Percentiles rank a stretch among this genome's conserved stretches.
Conservation (phyloP, 1,284 basidiomycete genomes). For the Pseudozyma hubeiensis region DNA sequence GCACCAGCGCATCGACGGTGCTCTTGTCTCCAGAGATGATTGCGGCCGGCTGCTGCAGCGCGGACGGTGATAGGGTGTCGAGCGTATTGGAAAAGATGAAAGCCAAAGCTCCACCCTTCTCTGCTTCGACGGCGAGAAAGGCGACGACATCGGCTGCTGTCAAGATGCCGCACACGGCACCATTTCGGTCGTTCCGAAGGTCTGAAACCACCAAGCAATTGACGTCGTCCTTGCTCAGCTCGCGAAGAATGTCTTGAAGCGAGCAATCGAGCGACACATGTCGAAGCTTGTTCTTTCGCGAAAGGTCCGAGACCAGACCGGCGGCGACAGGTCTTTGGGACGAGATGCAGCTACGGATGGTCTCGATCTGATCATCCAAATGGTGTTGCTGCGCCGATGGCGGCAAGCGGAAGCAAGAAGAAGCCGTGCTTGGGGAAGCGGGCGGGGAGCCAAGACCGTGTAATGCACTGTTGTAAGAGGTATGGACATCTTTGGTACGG, state of each 20-base stretch:
- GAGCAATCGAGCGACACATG: slow-evolving; percentile 22
- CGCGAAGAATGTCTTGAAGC: slow-evolving; percentile 17
- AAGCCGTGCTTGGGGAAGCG: slow-evolving; percentile 18
- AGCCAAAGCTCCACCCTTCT: slow-evolving; percentile 16
- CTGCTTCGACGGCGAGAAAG: slow-evolving; percentile 31
- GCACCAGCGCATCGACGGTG: slow-evolving; percentile 40
- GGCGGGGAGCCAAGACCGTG: slow-evolving; percentile 32
- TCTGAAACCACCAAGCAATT: slow-evolving; percentile 31
- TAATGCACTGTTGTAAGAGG: background rate
- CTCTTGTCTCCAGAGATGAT: slow-evolving; percentile 45
- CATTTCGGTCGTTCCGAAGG: slow-evolving; percentile 7
- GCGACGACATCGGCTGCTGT: slow-evolving; percentile 35
- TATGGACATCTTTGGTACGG: background rate
- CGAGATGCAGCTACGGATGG: slow-evolving; percentile 15
- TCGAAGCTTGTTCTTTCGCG: slow-evolving; percentile 22
- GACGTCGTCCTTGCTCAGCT: slow-evolving; percentile 24
- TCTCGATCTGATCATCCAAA: background rate
- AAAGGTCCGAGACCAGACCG: slow-evolving; percentile 32
- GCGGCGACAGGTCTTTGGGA: slow-evolving; percentile 19
- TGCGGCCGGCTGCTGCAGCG: slow-evolving; percentile 24
- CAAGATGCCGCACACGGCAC: slow-evolving; percentile 38
- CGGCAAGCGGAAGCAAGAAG: background rate
- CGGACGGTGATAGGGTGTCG: slow-evolving; percentile 10
- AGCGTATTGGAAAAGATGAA: slow-evolving; percentile 19
- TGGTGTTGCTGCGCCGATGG: background rate